Evolutionary conservation across 768 basidiomycete species (phyloP).

Genomic region (Tricholoma furcatifolium): DNA sequence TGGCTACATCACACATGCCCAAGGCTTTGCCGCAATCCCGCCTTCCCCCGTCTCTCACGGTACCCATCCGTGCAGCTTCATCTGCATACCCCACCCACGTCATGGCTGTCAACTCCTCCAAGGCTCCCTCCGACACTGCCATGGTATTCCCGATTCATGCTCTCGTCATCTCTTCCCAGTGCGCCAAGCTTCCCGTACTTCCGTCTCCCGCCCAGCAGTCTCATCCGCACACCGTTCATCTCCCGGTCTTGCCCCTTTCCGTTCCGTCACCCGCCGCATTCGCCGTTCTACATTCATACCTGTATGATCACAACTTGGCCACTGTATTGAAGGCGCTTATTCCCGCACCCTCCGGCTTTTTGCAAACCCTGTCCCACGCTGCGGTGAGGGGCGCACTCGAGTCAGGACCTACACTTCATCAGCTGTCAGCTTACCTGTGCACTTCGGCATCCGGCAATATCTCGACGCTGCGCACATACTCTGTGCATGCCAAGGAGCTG

Average conservation of each 20-base stretch:
- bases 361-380: constrained; percentile 42
- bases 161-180: constrained; percentile 60
- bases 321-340: constrained; percentile 62
- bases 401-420: constrained; percentile 52
- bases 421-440: constrained; percentile 52
- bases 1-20: constrained; percentile 57
- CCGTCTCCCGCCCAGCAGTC: constrained; percentile 35
- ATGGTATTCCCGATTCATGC: constrained; percentile 62
- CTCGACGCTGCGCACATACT: constrained; percentile 47
- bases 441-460: constrained; percentile 43
- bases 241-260: constrained; percentile 70
- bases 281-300: constrained; percentile 57
- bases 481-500: constrained; percentile 72
- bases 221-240: constrained; percentile 28
- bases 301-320: constrained; percentile 69
- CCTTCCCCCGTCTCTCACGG: constrained; percentile 56
- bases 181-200: constrained; percentile 53
- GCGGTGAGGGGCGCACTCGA: constrained; percentile 41
- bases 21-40: constrained; percentile 65
- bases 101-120: constrained; percentile 54
- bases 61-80: constrained; percentile 35
- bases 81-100: constrained; percentile 50
- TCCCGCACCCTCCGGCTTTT: constrained; percentile 50
- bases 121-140: constrained; percentile 40
- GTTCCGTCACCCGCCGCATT: constrained; percentile 78